Evolutionary conservation across 805 yeast species (phyloP).

Genomic region (Sungouiella blattae): DNA sequence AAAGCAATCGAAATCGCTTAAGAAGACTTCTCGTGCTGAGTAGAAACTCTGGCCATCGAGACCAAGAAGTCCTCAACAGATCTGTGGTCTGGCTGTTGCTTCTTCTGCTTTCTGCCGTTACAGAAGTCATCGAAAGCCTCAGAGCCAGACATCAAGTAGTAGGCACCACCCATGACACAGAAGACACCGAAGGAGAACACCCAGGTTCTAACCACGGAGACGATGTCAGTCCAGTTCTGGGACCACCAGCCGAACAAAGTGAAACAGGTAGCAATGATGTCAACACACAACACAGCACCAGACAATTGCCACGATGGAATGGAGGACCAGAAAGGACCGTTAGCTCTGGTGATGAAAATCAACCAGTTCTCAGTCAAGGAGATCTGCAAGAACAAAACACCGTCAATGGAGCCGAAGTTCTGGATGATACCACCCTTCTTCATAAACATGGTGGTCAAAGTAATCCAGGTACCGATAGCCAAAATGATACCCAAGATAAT

Average conservation of each 20-base stretch:
- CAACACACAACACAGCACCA: constrained; percentile 90
- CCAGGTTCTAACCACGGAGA: constrained; percentile 92
- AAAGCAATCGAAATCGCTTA: constrained; percentile 28
- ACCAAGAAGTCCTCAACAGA: constrained; percentile 79
- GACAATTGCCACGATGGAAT: constrained; percentile 94
- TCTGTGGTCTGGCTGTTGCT: constrained; percentile 54
- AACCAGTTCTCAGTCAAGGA: constrained; percentile 97
- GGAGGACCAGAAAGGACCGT: constrained; percentile 98
- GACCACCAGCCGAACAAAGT: constrained; percentile 96
- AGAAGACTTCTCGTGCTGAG: constrained; percentile 81
- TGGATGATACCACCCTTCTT: constrained; percentile 91
- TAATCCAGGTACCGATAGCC: constrained; percentile 92
- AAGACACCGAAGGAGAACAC: constrained; percentile 94
- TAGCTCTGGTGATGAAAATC: constrained; percentile 94
- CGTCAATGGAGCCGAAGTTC: constrained; percentile 92
- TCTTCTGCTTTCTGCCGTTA: constrained; percentile 73
- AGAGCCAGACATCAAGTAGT: constrained; percentile 86
- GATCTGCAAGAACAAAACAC: constrained; percentile 90
- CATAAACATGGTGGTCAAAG: constrained; percentile 90
- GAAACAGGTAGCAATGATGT: constrained; percentile 88
- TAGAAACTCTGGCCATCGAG: constrained; percentile 85
- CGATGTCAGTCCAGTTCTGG: constrained; percentile 95
- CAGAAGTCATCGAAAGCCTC: constrained; percentile 76
- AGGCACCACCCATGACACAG: constrained; percentile 95
- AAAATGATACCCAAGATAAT: constrained; percentile 78